Percentiles rank a stretch among this genome's conserved stretches.
Evolutionary conservation across 805 yeast species (phyloP).

Genomic region (Kuraishia capsulata): DNA sequence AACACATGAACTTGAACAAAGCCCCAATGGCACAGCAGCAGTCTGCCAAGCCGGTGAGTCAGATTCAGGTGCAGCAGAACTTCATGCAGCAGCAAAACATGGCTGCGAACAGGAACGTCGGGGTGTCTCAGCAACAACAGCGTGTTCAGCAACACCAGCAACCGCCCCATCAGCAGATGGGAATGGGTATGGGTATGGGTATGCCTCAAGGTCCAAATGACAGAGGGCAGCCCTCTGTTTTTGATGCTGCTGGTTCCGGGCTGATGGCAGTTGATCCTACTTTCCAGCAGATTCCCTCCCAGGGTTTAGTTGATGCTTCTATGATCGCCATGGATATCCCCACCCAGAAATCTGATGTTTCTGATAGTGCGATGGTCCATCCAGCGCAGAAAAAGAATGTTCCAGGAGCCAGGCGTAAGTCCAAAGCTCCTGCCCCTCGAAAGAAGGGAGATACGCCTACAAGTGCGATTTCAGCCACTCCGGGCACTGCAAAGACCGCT

Average conservation of each 20-base stretch:
- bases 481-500: slow-evolving; percentile 4
- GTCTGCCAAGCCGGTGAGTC: slow-evolving; percentile 6
- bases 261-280: not conserved
- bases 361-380: too few relatives aligned
- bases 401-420: slow-evolving; percentile 14
- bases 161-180: too few relatives aligned
- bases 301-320: not conserved
- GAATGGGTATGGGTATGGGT: not conserved
- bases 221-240: not conserved
- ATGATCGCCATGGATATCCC: not conserved
- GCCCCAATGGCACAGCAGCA: slow-evolving; percentile 10
- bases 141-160: slow-evolving; percentile 11
- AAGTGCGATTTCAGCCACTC: slow-evolving; percentile 5
- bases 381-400: slow-evolving; percentile 11
- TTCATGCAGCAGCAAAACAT: slow-evolving; percentile 1
- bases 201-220: not conserved
- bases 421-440: slow-evolving; percentile 10
- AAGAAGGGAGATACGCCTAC: slow-evolving; percentile 4
- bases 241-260: not conserved
- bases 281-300: not conserved
- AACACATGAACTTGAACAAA: slow-evolving; percentile 5
- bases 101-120: slow-evolving; percentile 3
- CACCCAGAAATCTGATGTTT: slow-evolving; percentile 1
- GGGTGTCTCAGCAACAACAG: slow-evolving; percentile 6
- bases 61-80: slow-evolving; percentile 4